These are phyloP conservation scores for Cordyceps cicadae DNA, from an alignment of 2,329 filamentous ascomycete genomes.

Conservation along the genomic window DNA sequence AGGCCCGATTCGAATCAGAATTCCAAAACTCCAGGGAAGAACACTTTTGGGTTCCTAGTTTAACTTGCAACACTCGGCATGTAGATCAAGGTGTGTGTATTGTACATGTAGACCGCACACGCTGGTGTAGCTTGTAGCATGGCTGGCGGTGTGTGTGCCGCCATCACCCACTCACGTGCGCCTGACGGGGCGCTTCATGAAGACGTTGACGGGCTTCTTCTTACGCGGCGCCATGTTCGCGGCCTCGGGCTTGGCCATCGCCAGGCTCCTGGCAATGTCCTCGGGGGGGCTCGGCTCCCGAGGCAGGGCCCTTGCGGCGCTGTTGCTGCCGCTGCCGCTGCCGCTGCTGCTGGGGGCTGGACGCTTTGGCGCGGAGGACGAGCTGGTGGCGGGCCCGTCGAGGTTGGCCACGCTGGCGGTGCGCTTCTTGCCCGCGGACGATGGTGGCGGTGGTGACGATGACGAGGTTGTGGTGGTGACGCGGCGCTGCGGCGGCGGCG, in stretches of 20 bases:
- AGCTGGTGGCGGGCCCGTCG: neutral
- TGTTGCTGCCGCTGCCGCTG: neutral
- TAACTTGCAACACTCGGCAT: neutral
- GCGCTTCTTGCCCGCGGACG: constrained; percentile 14
- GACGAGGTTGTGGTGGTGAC: constrained; percentile 1
- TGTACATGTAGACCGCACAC: neutral
- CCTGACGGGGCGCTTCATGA: constrained; percentile 8
- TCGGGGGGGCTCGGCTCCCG: neutral
- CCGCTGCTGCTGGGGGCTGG: neutral
- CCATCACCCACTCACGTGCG: neutral
- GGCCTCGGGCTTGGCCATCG: constrained; percentile 22
- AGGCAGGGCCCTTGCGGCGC: neutral
- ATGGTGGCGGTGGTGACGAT: constrained; percentile 13
- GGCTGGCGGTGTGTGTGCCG: neutral
- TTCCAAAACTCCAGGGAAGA: neutral
- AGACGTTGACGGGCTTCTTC: constrained; percentile 8
- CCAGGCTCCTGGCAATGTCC: neutral
- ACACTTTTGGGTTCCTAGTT: neutral
- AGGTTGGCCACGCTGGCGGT: neutral
- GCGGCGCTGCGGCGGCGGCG: neutral
- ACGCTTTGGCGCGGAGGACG: constrained; percentile 26
- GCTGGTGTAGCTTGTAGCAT: constrained; percentile 12
- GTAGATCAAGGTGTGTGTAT: neutral
- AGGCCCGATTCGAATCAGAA: neutral
- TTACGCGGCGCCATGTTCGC: neutral